Evolutionary conservation across 2,329 filamentous ascomycete genomes (phyloP).

Genomic region (Cercospora citrullina): DNA sequence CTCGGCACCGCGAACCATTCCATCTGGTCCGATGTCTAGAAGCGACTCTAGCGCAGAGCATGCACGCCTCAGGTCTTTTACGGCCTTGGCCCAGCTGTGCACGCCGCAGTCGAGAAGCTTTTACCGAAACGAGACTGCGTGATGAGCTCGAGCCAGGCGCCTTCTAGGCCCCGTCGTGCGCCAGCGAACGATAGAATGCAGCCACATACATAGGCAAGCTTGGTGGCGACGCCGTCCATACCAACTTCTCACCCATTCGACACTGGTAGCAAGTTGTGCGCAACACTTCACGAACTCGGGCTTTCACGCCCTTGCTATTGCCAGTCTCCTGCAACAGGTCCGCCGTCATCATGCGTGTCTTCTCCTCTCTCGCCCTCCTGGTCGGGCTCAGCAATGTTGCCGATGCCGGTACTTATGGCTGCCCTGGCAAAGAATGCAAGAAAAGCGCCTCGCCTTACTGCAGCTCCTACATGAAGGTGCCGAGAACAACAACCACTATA

Average conservation of each 20-base stretch:
- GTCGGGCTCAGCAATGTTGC: constrained; percentile 4
- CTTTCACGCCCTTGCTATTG: background rate
- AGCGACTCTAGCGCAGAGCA: background rate
- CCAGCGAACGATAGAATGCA: background rate
- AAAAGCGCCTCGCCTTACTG: constrained; percentile 6
- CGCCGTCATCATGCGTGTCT: background rate
- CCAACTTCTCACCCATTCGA: background rate
- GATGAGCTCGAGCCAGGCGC: background rate
- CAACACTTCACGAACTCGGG: background rate
- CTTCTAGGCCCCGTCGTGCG: background rate
- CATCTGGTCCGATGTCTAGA: background rate
- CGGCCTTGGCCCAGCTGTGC: background rate
- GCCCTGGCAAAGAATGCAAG: constrained; percentile 11
- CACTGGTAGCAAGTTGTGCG: background rate
- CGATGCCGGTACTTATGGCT: constrained; percentile 3
- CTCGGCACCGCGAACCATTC: background rate
- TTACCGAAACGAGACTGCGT: background rate
- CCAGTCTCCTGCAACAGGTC: background rate
- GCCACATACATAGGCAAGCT: background rate
- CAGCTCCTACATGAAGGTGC: constrained; percentile 13
- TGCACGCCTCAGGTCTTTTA: background rate
- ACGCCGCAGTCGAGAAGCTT: background rate
- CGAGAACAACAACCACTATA: background rate
- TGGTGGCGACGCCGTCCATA: background rate
- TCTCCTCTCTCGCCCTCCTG: background rate